A percentile compares a stretch with the other conserved stretches of the same genome.
Evolutionary conservation across 2,329 filamentous ascomycete species (phyloP).

Genomic region (Monosporascus sp.): DNA sequence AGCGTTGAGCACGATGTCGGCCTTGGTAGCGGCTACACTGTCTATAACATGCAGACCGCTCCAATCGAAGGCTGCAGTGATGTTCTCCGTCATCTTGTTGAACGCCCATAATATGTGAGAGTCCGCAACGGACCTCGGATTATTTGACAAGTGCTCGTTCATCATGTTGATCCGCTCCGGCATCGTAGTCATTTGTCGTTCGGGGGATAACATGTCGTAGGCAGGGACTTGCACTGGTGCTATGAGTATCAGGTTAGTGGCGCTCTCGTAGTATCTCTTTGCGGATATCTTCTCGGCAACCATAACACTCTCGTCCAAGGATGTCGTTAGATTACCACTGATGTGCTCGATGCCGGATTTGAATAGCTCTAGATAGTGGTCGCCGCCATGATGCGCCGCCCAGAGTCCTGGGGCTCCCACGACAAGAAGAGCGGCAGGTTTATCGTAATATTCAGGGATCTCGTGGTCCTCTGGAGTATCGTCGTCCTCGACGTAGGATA

Average conservation of each 20-base stretch:
- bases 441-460: constrained; percentile 3
- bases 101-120: constrained; percentile 47
- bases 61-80: constrained; percentile 34
- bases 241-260: constrained; percentile 31
- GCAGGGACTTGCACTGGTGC: constrained; percentile 41
- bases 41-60: constrained; percentile 46
- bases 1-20: constrained; percentile 49
- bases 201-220: constrained; percentile 37
- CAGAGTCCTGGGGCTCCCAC: constrained; percentile 51
- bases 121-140: constrained; percentile 31
- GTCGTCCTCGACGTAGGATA: constrained; percentile 10
- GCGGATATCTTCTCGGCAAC: constrained; percentile 7
- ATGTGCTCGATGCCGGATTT: constrained; percentile 41
- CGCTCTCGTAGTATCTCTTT: constrained; percentile 4
- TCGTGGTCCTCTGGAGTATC: constrained; percentile 11
- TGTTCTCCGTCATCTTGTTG: constrained; percentile 39
- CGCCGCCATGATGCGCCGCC: constrained; percentile 47
- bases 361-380: constrained; percentile 40
- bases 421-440: constrained; percentile 42
- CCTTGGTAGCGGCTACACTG: constrained; percentile 40
- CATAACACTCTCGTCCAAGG: constrained; percentile 16
- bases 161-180: constrained; percentile 45
- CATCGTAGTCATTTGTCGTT: constrained; percentile 38
- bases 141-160: constrained; percentile 44
- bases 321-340: constrained; percentile 29